Base-by-base conservation (phyloP, 805 yeast species). In the Candida pseudofarinosa region DNA sequence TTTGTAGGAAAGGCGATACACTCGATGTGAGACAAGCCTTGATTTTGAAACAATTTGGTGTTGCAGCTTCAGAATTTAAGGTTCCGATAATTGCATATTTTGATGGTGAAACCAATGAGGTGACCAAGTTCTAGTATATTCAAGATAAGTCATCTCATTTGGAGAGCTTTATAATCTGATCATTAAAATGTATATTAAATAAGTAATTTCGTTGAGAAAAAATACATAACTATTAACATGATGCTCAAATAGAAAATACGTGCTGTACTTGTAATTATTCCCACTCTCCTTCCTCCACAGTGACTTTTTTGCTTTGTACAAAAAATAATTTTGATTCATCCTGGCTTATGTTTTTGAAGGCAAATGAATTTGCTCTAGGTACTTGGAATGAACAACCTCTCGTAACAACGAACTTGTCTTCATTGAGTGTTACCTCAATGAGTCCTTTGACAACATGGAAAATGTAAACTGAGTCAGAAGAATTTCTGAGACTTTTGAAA, bases 1-100 rank as follows among this genome's bases (percentile, higher is more conserved):
- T 95, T 32, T 88, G 96, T 67, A 73, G 71, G 42, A 71, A 83
- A 54, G 97, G 95, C 34, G 87, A 89, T 45, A 72, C 75, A 19
- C 74, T 95, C 48, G 95, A 88, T 65, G 93, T 90, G 39, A 84
- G 85, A 57, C 95, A 93, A 69, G 95, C 97, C 18, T 77, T 93
- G 52, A 80, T 93, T 43, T 75, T 93, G 63, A 93, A 93, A 68
- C 93, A 88, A 54, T 95, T 93, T 64, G 99, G 99, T 58, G 80
- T 95, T 44, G 97, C 97, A 10, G 88, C 89, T 43, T 77, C 97
- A 36, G 89, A 87, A 60, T 93, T 91, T 69, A 88, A 82, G 65
- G 95, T 93, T 40, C 76, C 80, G 54, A 69, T 85, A 49, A 67
- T 81, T 53, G 97, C 93, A 15, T 87, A 76, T 63, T 91, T 85